Evolutionary conservation across 495 filamentous ascomycete genomes (phyloP), one percentile per base, ranked within the genome.

Genomic region (Tuber microsphaerosporum): DNA sequence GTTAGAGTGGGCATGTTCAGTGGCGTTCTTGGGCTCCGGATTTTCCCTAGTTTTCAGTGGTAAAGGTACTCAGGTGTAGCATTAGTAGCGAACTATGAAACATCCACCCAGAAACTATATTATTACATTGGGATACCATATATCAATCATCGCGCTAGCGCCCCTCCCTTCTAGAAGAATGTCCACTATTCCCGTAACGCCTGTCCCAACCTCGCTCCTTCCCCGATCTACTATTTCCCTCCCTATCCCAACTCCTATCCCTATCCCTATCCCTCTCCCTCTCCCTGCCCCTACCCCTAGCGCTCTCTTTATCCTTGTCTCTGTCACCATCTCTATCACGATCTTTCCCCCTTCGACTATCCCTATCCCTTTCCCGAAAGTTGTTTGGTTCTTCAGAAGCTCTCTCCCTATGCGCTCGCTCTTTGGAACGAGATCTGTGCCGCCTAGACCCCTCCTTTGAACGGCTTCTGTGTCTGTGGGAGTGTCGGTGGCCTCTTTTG

Each of bases 351-450:
- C n/a, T 61, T 39, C 26, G 43, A 8, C 8, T 41, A 1, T n/a
- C 68, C 45, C 16, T 72, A 37, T 2, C 45, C 20, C 71, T 43
- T 37, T 71, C 70, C 43, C 61, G 76, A 26, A 26, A 19, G 31
- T 34, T 48, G 31, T 61, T 31, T 12, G 39, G 70, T 37, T 75
- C 73, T 22, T 68, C 61, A 3, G 42, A 37, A 31, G 72, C 31
- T 22, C 70, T 79, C 37, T 26, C 34, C 70, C 73, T 17, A 31
- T 70, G 45, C 65, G 42, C 65, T 43, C 70, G 61, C 46, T 79
- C 76, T 48, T 16, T 75, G 45, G 77, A 79, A n/a, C 31, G 76
- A 16, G 76, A 79, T 71, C 73, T 79, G 26, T 75, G 69, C 22
- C 61, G 77, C 10, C 73, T 79, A 31, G 70, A 51, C 43, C 44